These are phyloP conservation scores for Tetrapyrgos nigripes DNA, from an alignment of 1,284 basidiomycete genomes.

Conservation along the genomic window DNA sequence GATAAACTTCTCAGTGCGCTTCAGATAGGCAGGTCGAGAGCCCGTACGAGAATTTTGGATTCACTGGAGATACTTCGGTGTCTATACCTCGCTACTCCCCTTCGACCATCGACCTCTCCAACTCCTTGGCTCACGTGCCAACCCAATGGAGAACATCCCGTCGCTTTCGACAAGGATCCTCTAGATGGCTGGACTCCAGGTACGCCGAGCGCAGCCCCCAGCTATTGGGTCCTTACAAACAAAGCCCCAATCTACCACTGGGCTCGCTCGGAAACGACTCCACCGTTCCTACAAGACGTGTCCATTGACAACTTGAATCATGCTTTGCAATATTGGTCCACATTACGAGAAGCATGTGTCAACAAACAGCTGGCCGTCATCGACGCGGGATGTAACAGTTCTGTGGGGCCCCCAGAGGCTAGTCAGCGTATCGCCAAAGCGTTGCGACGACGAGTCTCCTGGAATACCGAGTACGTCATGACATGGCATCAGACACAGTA, in stretches of 20 bases:
- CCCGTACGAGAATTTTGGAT: slow-evolving; percentile 64
- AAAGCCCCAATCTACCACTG: slow-evolving; percentile 63
- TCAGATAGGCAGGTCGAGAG: slow-evolving; percentile 61
- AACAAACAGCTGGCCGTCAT: slow-evolving; percentile 30
- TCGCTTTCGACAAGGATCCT: slow-evolving; percentile 51
- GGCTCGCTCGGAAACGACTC: slow-evolving; percentile 54
- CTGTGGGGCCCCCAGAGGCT: slow-evolving; percentile 29
- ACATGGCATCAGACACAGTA: slow-evolving; percentile 74
- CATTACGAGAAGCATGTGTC: slow-evolving; percentile 54
- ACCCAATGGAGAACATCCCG: slow-evolving; percentile 46
- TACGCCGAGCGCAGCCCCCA: slow-evolving; percentile 51
- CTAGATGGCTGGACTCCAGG: slow-evolving; percentile 50
- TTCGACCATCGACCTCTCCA: slow-evolving; percentile 49
- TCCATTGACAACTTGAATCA: slow-evolving; percentile 43
- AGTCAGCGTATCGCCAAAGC: slow-evolving; percentile 44
- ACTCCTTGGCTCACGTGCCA: slow-evolving; percentile 51
- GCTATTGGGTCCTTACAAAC: slow-evolving; percentile 67
- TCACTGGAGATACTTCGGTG: slow-evolving; percentile 60
- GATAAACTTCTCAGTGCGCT: slow-evolving; percentile 52
- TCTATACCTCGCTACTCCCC: slow-evolving; percentile 61
- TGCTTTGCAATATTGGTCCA: slow-evolving; percentile 60
- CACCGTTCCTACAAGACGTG: slow-evolving; percentile 60
- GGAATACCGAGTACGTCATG: slow-evolving; percentile 64
- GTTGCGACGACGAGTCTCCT: slow-evolving; percentile 60
- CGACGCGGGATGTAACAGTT: slow-evolving; percentile 19